A percentile compares a stretch with the other conserved stretches of the same genome.
These are phyloP conservation scores for Nothophytophthora sp. DNA, from an alignment of 352 stramenopile genomes.

Conservation along the genomic window DNA sequence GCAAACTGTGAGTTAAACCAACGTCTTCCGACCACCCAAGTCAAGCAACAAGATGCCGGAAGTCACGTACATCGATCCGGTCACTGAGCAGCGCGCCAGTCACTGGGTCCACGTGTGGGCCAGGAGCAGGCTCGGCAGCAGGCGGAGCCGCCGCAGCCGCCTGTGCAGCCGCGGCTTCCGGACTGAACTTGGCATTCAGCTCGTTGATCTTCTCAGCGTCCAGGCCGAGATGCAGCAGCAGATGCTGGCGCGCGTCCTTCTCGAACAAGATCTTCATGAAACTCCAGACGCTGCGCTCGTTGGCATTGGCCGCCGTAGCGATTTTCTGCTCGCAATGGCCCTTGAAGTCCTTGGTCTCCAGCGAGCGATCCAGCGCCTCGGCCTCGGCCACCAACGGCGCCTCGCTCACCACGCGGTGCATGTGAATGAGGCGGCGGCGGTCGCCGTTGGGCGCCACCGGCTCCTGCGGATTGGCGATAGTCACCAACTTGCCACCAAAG, in stretches of 20 bases:
- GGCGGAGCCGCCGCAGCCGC: slow-evolving; percentile 23
- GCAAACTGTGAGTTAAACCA: slow-evolving; percentile 6
- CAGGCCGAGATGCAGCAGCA: slow-evolving; percentile 95
- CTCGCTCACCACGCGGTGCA: slow-evolving; percentile 84
- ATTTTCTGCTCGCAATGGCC: slow-evolving; percentile 93
- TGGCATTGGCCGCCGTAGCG: slow-evolving; percentile 43
- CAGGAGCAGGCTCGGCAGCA: slow-evolving; percentile 15
- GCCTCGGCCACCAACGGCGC: slow-evolving; percentile 82
- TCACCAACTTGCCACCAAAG: slow-evolving; percentile 96
- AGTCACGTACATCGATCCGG: slow-evolving; percentile 69
- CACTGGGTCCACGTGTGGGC: slow-evolving; percentile 39
- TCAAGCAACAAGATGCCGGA: neutral
- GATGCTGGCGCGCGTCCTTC: slow-evolving; percentile 93
- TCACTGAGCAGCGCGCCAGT: slow-evolving; percentile 57
- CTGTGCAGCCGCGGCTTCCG: slow-evolving; percentile 32
- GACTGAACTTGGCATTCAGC: slow-evolving; percentile 81
- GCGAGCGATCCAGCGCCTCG: slow-evolving; percentile 89
- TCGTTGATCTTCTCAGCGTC: slow-evolving; percentile 92
- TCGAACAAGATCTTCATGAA: slow-evolving; percentile 96
- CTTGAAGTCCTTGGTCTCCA: slow-evolving; percentile 91
- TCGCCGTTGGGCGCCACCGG: slow-evolving; percentile 48
- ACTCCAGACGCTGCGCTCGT: slow-evolving; percentile 86
- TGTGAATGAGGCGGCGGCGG: slow-evolving; percentile 72
- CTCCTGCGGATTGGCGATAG: slow-evolving; percentile 78
- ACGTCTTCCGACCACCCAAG: neutral